Evolutionary conservation across 306 rosid species (phyloP), one percentile per base, ranked within the genome.

Genomic region (Mimosa bimucronata): DNA sequence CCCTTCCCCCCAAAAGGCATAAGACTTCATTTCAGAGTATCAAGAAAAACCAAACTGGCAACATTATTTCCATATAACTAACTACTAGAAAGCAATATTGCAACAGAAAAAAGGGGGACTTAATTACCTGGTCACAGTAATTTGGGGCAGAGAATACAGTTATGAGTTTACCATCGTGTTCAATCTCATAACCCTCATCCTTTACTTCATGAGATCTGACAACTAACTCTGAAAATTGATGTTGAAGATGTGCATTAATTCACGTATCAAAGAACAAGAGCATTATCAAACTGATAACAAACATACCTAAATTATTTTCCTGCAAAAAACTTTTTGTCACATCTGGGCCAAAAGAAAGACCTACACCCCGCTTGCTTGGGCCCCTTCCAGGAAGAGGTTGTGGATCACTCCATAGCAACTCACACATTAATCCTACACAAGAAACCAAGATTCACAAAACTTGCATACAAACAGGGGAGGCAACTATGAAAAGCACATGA

Each of bases 191-290:
- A 68, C 99, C 99, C 84, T 96, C 98, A 60, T 96, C 99, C 89
- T 96, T 96, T 68, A 96, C 99, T 88, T 96, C 99, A n/a, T 96
- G 99, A 74, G 99, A 96, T 76, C 99, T 91, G 81, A 96, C 99
- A 42, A 96, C 90, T 86, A 96, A 86, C 80, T 96, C 99, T 96
- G 94, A 70, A 80, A 45, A 80, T 78, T 53, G 79, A 62, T 66
- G 79, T 77, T 46, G 76, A 62, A 55, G 50, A 71, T 25, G 71
- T 16, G 44, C 12, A 77, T 83, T 26, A 83, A 79, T 60, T 80
- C 84, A 48, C 29, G 23, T 64, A 73, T 71, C 58, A 28, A 44
- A 65, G 78, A 71, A 42, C 42, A 79, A 60, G 30, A 50, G 46
- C 66, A 60, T 19, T 23, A 57, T 50, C 65, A 66, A 58, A 64